These are phyloP conservation scores for Aspergillus diversus DNA, from an alignment of 495 filamentous ascomycete species.

Conservation along the genomic window DNA sequence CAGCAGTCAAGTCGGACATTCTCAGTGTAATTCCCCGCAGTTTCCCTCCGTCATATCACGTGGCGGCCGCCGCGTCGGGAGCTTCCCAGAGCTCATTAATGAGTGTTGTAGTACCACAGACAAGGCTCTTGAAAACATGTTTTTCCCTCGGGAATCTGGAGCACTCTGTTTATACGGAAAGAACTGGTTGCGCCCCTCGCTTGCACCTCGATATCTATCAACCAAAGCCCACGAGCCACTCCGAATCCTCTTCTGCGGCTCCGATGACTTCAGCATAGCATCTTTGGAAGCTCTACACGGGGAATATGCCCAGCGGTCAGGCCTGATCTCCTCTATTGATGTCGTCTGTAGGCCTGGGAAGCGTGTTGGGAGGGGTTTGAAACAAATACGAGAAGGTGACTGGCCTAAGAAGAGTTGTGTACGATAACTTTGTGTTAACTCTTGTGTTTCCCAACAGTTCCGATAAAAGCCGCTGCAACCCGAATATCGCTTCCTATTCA, in stretches of 20 bases:
- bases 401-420: slow-evolving; percentile 11
- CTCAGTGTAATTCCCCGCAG: slow-evolving; percentile 7
- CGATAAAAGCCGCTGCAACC: slow-evolving; percentile 68
- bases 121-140: slow-evolving; percentile 25
- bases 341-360: slow-evolving; percentile 84
- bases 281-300: slow-evolving; percentile 72
- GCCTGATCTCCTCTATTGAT: slow-evolving; percentile 77
- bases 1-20: slow-evolving; percentile 8
- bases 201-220: slow-evolving; percentile 30
- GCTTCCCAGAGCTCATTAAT: slow-evolving; percentile 21
- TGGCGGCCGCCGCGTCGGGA: slow-evolving; percentile 26
- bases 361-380: slow-evolving; percentile 70
- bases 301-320: slow-evolving; percentile 56
- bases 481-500: slow-evolving; percentile 68
- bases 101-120: not conserved
- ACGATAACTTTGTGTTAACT: slow-evolving; percentile 18
- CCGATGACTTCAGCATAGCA: slow-evolving; percentile 85
- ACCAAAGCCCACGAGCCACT: slow-evolving; percentile 62
- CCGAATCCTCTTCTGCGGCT: slow-evolving; percentile 93
- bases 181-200: slow-evolving; percentile 10
- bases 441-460: slow-evolving; percentile 55
- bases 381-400: slow-evolving; percentile 69
- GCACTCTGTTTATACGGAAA: slow-evolving; percentile 31
- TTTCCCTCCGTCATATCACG: slow-evolving; percentile 44
- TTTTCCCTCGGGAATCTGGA: slow-evolving; percentile 26